A percentile compares a stretch with the other conserved stretches of the same genome.
These are phyloP conservation scores for Vitis vinifera DNA, from an alignment of 164 flowering plant species.

Conservation along the genomic window DNA sequence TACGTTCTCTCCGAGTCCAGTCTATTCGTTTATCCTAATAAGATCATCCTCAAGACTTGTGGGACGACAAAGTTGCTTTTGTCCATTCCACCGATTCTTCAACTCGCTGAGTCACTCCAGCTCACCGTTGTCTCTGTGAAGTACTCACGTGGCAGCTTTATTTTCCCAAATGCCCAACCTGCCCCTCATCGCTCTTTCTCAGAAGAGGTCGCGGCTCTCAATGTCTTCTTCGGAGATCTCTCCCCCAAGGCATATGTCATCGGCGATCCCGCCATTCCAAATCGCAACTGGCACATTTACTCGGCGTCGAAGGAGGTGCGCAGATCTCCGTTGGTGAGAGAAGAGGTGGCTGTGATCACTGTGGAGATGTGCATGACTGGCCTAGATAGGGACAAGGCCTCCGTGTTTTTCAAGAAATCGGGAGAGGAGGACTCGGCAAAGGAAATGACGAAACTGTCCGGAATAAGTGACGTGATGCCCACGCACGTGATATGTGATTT, in stretches of 20 bases:
- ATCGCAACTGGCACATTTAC: slow-evolving; percentile 68
- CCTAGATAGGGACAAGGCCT: slow-evolving; percentile 41
- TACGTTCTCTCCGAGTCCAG: slow-evolving; percentile 83
- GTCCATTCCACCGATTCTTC: slow-evolving; percentile 49
- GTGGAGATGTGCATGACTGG: slow-evolving; percentile 91
- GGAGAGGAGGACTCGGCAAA: slow-evolving; percentile 21
- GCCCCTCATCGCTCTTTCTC: slow-evolving; percentile 70
- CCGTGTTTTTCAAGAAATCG: slow-evolving; percentile 54
- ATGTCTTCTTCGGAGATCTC: slow-evolving; percentile 39
- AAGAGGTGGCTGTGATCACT: slow-evolving; percentile 22
- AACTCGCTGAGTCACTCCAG: slow-evolving; percentile 38
- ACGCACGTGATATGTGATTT: slow-evolving; percentile 58
- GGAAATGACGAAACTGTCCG: slow-evolving; percentile 59
- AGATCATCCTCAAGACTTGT: slow-evolving; percentile 67
- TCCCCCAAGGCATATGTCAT: slow-evolving; percentile 43
- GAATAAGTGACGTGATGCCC: slow-evolving; percentile 51
- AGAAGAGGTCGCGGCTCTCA: slow-evolving; percentile 59
- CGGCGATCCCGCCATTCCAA: slow-evolving; percentile 35
- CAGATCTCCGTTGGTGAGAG: neutral
- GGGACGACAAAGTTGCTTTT: slow-evolving; percentile 72
- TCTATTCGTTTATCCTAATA: slow-evolving; percentile 56
- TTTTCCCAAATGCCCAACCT: slow-evolving; percentile 59
- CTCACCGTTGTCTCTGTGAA: slow-evolving; percentile 42
- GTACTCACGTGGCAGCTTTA: slow-evolving; percentile 72
- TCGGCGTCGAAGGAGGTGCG: slow-evolving; percentile 30